Conservation (phyloP, 2,329 filamentous ascomycete genomes). For the Alternaria triticina region DNA sequence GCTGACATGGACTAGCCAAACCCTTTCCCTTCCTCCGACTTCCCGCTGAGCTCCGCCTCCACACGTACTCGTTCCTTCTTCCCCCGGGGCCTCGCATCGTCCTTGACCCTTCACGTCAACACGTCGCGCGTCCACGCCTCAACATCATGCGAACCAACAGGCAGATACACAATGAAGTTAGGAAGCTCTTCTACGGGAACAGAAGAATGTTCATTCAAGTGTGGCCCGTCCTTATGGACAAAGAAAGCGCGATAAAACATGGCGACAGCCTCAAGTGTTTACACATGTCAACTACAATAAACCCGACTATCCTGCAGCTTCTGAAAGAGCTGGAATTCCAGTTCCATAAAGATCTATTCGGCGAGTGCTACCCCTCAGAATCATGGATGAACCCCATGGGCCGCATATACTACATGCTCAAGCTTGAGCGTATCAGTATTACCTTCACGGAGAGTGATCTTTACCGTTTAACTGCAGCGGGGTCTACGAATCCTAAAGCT, state of each 20-base stretch:
- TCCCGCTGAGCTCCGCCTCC: constrained; percentile 32
- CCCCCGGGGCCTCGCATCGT: constrained; percentile 20
- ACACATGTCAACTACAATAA: not conserved
- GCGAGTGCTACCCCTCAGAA: not conserved
- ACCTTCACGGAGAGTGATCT: not conserved
- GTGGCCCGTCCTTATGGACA: not conserved
- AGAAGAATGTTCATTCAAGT: constrained; percentile 19
- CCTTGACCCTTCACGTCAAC: not conserved
- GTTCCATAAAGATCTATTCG: not conserved
- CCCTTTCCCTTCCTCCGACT: constrained; percentile 31
- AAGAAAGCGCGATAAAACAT: not conserved
- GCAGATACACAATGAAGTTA: constrained; percentile 23
- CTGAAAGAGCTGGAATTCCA: not conserved
- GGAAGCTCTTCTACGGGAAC: constrained; percentile 20
- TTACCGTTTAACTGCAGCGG: not conserved
- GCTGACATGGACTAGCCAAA: constrained; percentile 19
- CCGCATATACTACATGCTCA: not conserved
- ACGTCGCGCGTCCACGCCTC: constrained; percentile 9
- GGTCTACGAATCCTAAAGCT: not conserved
- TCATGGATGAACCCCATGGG: not conserved
- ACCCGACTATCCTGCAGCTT: not conserved
- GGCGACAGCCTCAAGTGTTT: not conserved
- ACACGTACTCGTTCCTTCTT: constrained; percentile 24
- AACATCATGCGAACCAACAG: constrained; percentile 25
- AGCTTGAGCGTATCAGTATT: not conserved